A percentile compares a stretch with the other conserved stretches of the same genome.
Evolutionary conservation across 352 stramenopile species (phyloP).

Genomic region (Thraustochytrium striatum): DNA sequence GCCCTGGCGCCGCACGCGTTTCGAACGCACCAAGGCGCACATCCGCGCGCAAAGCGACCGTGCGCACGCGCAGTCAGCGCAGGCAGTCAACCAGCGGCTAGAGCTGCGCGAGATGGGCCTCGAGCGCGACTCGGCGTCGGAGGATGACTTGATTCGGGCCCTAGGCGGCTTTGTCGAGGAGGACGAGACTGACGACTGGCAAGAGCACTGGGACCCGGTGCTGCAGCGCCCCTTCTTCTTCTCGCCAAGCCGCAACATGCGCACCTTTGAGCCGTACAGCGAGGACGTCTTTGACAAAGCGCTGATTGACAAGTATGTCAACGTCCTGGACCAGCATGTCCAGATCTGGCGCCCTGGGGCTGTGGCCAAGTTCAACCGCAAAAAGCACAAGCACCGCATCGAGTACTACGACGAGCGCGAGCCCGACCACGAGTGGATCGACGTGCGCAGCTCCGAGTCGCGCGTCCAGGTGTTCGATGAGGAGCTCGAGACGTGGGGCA

Average conservation of each 20-base stretch:
- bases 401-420: conserved; percentile 48
- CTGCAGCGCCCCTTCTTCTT: conserved; percentile 33
- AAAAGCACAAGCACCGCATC: conserved; percentile 51
- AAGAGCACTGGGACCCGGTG: conserved; percentile 49
- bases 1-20: conserved; percentile 39
- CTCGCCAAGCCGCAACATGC: conserved; percentile 45
- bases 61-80: background rate
- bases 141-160: background rate
- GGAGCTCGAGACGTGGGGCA: conserved; percentile 28
- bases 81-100: background rate
- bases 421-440: conserved; percentile 52
- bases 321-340: conserved; percentile 47
- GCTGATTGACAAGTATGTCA: conserved; percentile 50
- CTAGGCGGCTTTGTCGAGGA: conserved; percentile 26
- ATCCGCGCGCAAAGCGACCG: background rate
- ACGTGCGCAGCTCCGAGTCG: conserved; percentile 42
- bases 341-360: conserved; percentile 49
- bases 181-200: conserved; percentile 50
- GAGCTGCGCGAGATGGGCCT: conserved; percentile 21
- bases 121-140: conserved; percentile 7
- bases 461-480: conserved; percentile 52
- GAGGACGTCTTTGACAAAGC: conserved; percentile 50
- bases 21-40: background rate
- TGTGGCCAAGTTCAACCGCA: conserved; percentile 52
- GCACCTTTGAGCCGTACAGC: conserved; percentile 13